A percentile compares a stretch with the other conserved stretches of the same genome.
These are phyloP conservation scores for Aspergillus aculeatus DNA, from an alignment of 2,329 filamentous ascomycete genomes.

Conservation along the genomic window DNA sequence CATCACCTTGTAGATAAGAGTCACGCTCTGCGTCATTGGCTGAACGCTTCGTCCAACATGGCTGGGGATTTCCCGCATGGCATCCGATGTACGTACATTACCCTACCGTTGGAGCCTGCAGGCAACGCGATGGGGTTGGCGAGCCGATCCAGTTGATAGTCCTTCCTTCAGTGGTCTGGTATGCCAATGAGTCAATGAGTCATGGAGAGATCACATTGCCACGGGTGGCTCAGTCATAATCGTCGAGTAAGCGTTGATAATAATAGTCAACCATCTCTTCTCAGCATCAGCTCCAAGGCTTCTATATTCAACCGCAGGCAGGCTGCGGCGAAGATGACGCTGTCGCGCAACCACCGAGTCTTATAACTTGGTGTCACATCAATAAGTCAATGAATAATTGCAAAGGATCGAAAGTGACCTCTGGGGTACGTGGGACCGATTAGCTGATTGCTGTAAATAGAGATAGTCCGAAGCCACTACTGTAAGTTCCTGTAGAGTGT, in stretches of 20 bases:
- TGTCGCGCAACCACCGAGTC: background rate
- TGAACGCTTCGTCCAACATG: background rate
- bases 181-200: conserved; percentile 1
- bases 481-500: background rate
- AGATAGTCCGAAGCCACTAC: background rate
- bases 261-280: background rate
- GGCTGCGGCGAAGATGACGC: background rate
- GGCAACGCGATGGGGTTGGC: background rate
- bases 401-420: background rate
- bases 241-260: background rate
- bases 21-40: background rate
- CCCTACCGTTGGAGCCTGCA: conserved; percentile 6
- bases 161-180: background rate
- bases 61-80: background rate
- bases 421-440: background rate
- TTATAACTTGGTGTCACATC: background rate
- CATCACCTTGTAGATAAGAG: conserved; percentile 3
- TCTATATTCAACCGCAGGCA: background rate
- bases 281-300: background rate
- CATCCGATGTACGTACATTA: background rate
- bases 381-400: background rate
- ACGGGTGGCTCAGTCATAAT: conserved; percentile 7
- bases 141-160: background rate
- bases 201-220: background rate
- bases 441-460: background rate